Percentiles rank a stretch among this genome's conserved stretches.
Evolutionary conservation across 2,329 filamentous ascomycete species (phyloP).

Genomic region (Penicillium crustosum): DNA sequence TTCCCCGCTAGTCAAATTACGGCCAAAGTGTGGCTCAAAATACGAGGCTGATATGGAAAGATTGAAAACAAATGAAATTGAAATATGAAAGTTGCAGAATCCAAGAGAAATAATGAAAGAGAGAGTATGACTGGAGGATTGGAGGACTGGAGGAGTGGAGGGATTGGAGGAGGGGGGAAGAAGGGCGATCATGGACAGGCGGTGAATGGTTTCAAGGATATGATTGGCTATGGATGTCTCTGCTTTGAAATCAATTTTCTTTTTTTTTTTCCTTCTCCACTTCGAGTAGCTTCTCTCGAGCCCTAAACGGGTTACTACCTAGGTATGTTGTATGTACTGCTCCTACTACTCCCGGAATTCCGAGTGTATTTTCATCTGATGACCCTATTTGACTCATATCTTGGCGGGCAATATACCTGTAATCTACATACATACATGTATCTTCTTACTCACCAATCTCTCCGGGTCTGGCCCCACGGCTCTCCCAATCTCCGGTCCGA

Average conservation of each 20-base stretch:
- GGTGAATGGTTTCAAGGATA: conserved; percentile 1
- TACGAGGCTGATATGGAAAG: conserved; percentile 3
- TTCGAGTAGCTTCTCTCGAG: background rate
- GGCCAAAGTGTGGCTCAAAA: conserved; percentile 9
- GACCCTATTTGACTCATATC: too few species aligned
- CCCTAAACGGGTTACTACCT: background rate
- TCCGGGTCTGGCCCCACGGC: conserved; percentile 3
- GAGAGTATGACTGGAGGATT: conserved; percentile 3
- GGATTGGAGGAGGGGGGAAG: conserved; percentile 3
- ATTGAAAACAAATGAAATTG: background rate
- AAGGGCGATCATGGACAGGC: conserved; percentile 12
- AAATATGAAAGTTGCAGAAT: background rate
- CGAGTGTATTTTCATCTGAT: background rate
- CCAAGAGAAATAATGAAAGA: conserved; percentile 4
- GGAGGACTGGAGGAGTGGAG: background rate
- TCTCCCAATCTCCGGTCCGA: background rate
- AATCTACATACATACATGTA: background rate
- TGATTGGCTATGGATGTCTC: conserved; percentile 10
- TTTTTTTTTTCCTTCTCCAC: background rate
- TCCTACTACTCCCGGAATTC: background rate
- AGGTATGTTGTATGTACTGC: background rate
- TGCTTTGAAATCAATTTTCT: conserved; percentile 10
- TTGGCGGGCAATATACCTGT: background rate
- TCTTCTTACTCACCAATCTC: too few species aligned
- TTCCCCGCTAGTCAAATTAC: conserved; percentile 10